Conservation (phyloP, 83 land plant species). For the Thuja plicata region DNA sequence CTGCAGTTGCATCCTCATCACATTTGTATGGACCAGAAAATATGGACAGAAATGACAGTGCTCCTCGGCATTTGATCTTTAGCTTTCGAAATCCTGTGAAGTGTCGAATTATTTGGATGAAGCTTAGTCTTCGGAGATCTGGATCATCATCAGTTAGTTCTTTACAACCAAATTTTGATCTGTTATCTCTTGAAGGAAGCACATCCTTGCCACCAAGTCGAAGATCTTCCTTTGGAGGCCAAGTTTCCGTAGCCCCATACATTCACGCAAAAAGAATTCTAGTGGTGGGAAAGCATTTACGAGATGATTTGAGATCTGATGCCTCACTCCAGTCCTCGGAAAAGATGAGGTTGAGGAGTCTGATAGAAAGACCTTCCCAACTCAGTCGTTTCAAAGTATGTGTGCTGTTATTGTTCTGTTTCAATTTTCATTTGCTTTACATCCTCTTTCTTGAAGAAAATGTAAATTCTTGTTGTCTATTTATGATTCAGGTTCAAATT, state of each 20-base stretch:
- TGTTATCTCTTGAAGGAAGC: slow-evolving; percentile 71
- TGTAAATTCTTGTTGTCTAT: not conserved
- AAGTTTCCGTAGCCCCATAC: slow-evolving; percentile 27
- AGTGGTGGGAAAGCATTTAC: slow-evolving; percentile 58
- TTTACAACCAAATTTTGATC: slow-evolving; percentile 45
- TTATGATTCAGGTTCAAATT: slow-evolving; percentile 61
- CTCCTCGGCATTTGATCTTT: slow-evolving; percentile 67
- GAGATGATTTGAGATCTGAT: slow-evolving; percentile 33
- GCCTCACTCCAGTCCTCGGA: slow-evolving; percentile 38
- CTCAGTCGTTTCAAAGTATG: slow-evolving; percentile 68
- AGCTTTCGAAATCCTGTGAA: slow-evolving; percentile 52
- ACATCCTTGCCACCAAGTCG: slow-evolving; percentile 30
- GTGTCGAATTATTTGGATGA: slow-evolving; percentile 82
- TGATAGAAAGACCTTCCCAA: slow-evolving; percentile 68
- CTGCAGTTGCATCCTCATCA: slow-evolving; percentile 43
- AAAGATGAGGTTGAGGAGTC: slow-evolving; percentile 46
- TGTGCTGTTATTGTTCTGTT: slow-evolving; percentile 3
- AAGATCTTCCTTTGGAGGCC: slow-evolving; percentile 46
- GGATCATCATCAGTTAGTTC: slow-evolving; percentile 46
- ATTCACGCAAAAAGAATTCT: slow-evolving; percentile 85
- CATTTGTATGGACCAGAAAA: slow-evolving; percentile 64
- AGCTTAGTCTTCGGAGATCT: slow-evolving; percentile 45
- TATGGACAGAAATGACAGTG: slow-evolving; percentile 16
- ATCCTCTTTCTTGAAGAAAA: slow-evolving; percentile 5
- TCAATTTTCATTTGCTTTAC: not conserved